These are phyloP conservation scores for Fusarium luffae DNA, from an alignment of 2,329 filamentous ascomycete genomes.

Conservation along the genomic window DNA sequence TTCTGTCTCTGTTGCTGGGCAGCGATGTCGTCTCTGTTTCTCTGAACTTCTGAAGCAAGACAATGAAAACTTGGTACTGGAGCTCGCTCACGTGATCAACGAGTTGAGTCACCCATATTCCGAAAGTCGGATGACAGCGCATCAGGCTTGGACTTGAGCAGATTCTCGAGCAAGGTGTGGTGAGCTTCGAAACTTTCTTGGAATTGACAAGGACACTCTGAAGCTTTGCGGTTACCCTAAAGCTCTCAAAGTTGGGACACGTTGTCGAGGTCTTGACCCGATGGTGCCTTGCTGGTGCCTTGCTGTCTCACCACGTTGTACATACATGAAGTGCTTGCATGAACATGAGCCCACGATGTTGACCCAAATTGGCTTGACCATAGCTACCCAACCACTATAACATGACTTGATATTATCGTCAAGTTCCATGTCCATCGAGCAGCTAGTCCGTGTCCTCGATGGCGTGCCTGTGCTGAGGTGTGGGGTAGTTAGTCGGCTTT, in stretches of 20 bases:
- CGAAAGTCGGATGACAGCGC: neutral
- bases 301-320: conserved; percentile 3
- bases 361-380: neutral
- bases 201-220: neutral
- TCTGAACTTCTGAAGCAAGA: neutral
- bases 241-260: neutral
- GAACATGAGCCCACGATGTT: conserved; percentile 3
- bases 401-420: neutral
- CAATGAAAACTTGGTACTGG: neutral
- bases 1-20: conserved; percentile 7
- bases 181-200: neutral
- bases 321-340: conserved; percentile 5
- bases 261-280: neutral
- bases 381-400: neutral
- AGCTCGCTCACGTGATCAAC: neutral
- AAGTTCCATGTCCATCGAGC: neutral
- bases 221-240: neutral
- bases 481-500: conserved; percentile 32
- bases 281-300: neutral
- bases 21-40: conserved; percentile 5
- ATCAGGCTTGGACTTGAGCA: neutral
- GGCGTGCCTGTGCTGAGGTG: conserved; percentile 29
- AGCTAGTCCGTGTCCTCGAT: conserved; percentile 16
- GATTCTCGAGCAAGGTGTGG: neutral
- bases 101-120: neutral